Conservation (phyloP, 192 early-diverging fungal species). For the Paraglomus brasilianum region DNA sequence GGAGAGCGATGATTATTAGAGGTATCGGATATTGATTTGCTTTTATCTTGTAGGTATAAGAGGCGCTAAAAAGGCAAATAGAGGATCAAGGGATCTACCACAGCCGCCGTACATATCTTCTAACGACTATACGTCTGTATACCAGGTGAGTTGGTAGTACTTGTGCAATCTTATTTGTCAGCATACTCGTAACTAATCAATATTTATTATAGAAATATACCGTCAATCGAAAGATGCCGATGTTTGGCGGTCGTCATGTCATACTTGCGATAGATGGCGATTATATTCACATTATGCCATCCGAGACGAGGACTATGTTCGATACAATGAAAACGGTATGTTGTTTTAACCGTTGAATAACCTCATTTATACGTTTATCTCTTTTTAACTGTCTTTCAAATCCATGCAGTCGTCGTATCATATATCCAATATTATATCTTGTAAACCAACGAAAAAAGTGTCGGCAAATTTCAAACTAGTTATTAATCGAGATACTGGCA, state of each 20-base stretch:
- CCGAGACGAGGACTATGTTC: constrained; percentile 73
- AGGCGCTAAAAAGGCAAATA: neutral
- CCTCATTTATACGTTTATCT: constrained; percentile 24
- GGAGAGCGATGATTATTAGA: neutral
- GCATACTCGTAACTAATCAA: constrained; percentile 38
- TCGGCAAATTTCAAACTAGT: constrained; percentile 71
- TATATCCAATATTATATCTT: constrained; percentile 60
- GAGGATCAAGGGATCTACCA: constrained; percentile 13
- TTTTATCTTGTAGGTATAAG: neutral
- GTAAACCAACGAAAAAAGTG: constrained; percentile 67
- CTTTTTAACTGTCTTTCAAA: neutral
- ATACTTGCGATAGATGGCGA: constrained; percentile 94
- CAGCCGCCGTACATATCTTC: constrained; percentile 24
- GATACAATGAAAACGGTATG: constrained; percentile 80
- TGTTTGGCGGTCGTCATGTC: constrained; percentile 81
- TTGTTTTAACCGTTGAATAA: constrained; percentile 29
- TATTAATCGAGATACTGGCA: constrained; percentile 57
- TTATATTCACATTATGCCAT: constrained; percentile 84
- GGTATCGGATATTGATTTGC: neutral
- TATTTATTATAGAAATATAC: constrained; percentile 77
- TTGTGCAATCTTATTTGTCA: neutral
- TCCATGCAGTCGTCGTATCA: constrained; percentile 56
- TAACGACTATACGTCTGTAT: constrained; percentile 30
- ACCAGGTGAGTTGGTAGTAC: constrained; percentile 18
- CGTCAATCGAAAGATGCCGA: constrained; percentile 77